A percentile compares a stretch with the other conserved stretches of the same genome.
phyloP scores from a whole-genome alignment of 1,284 basidiomycete genomes.

The Polyporus tsugae region DNA sequence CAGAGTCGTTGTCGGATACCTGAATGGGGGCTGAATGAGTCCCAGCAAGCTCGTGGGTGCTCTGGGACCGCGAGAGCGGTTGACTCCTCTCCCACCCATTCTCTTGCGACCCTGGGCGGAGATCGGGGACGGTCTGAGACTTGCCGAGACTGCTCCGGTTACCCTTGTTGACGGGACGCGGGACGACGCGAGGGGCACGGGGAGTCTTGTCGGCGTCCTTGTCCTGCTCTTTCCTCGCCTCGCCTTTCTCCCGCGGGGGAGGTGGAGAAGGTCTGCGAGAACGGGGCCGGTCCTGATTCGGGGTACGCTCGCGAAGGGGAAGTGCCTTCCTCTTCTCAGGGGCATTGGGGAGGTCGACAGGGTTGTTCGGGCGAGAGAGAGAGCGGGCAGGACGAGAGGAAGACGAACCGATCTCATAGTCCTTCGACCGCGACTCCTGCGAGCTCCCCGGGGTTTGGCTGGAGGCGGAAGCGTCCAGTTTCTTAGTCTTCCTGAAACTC shows the following conservation, averaged over 20 bases:
- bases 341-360: neutral
- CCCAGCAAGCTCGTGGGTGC: slow-evolving; percentile 2
- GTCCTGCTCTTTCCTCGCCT: slow-evolving; percentile 12
- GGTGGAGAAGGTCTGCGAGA: slow-evolving; percentile 8
- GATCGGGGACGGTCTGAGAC: slow-evolving; percentile 24
- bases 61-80: slow-evolving; percentile 21
- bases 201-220: slow-evolving; percentile 29
- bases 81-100: slow-evolving; percentile 13
- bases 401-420: slow-evolving; percentile 10
- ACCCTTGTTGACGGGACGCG: slow-evolving; percentile 29
- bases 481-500: slow-evolving; percentile 29
- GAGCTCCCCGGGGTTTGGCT: slow-evolving; percentile 14
- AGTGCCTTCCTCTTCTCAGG: slow-evolving; percentile 3
- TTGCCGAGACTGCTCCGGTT: slow-evolving; percentile 15
- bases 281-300: slow-evolving; percentile 19
- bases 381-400: slow-evolving; percentile 8
- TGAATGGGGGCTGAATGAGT: slow-evolving; percentile 6
- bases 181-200: slow-evolving; percentile 25
- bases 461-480: slow-evolving; percentile 4
- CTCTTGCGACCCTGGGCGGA: slow-evolving; percentile 18
- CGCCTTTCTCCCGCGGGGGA: slow-evolving; percentile 16
- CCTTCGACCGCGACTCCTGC: neutral
- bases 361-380: neutral
- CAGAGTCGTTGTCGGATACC: slow-evolving; percentile 15
- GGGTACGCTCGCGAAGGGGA: slow-evolving; percentile 26